Evolutionary conservation across 2,329 filamentous ascomycete species (phyloP).

Genomic region (Nothopassalora personata): DNA sequence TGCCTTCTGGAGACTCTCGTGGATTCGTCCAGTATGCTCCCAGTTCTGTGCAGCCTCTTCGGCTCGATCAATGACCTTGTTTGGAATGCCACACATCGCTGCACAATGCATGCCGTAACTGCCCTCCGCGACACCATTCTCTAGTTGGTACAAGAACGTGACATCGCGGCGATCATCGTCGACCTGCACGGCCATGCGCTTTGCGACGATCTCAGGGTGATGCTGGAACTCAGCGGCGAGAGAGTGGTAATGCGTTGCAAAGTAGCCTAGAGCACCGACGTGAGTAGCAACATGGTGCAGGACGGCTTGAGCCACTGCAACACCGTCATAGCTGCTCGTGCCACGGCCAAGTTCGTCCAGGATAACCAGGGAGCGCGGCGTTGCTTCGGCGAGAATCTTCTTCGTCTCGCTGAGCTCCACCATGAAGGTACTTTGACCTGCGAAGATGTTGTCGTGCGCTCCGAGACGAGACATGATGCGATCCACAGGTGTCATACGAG

Average conservation of each 20-base stretch:
- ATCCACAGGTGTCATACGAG: conserved; percentile 82
- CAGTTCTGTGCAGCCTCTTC: conserved; percentile 85
- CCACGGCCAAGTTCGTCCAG: conserved; percentile 93
- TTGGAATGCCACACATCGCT: conserved; percentile 91
- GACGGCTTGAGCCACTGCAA: conserved; percentile 92
- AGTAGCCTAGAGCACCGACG: conserved; percentile 90
- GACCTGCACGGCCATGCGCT: conserved; percentile 91
- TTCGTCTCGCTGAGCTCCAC: conserved; percentile 96
- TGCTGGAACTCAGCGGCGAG: conserved; percentile 83
- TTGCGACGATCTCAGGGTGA: conserved; percentile 80
- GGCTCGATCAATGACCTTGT: conserved; percentile 74
- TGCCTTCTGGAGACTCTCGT: conserved; percentile 78
- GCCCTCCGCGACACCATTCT: conserved; percentile 88
- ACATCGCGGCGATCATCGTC: conserved; percentile 78
- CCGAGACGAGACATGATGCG: conserved; percentile 98
- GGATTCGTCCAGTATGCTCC: conserved; percentile 89
- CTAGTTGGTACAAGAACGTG: conserved; percentile 94
- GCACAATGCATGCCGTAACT: conserved; percentile 99
- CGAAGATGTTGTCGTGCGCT: conserved; percentile 98
- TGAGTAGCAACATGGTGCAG: conserved; percentile 94
- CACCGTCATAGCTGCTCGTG: conserved; percentile 91
- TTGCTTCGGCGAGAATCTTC: conserved; percentile 93
- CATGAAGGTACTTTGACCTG: conserved; percentile 95
- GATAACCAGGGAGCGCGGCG: conserved; percentile 88
- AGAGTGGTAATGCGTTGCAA: conserved; percentile 95